Evolutionary conservation across 2,329 filamentous ascomycete species (phyloP), one percentile per base, ranked within the genome.

Genomic region (Clonostachys rosea): DNA sequence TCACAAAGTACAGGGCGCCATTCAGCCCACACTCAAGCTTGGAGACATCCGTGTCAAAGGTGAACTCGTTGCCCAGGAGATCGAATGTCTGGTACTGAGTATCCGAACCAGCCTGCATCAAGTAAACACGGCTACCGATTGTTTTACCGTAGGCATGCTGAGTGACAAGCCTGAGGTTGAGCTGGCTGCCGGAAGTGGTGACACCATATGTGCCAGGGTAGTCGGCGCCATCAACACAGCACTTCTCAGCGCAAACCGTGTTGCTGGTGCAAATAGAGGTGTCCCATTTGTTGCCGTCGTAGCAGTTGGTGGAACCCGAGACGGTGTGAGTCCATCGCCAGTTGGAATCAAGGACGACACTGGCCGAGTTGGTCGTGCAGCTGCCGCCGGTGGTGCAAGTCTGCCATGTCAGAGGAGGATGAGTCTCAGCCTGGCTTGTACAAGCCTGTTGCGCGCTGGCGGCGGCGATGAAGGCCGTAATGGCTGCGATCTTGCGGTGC

Each of bases 11-110:
- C 34, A 86, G 62, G 24, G 83, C 83, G 46, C 80, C 81, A 63
- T 87, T 86, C 50, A 87, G 62, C 45, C 84, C 84, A 54, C 84
- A 87, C 20, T 57, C 76, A 18, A 86, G 69, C 47, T 75, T 75
- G 24, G 80, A 84, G 30, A 84, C 72, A 57, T 87, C 83, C 13
- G 86, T 81, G 47, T 85, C 81, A 48, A 87, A 85, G 34, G 79
- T 78, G 56, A 87, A 78, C 61, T 87, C 83, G 57, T 80, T 72
- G 64, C 78, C 77, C 49, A 77, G 67, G 46, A 85, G 69, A 46
- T 79, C 72, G 64, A 86, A 79, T 55, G 76, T 73, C 64, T 83
- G 65, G 59, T 86, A 86, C 49, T 71, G 74, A 50, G 66, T 67
- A 49, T 71, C 67, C 49, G 80, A 74, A 40, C 75, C 71, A 49